Base-by-base conservation (phyloP, 768 basidiomycete species). In the Lactarius vividus region DNA sequence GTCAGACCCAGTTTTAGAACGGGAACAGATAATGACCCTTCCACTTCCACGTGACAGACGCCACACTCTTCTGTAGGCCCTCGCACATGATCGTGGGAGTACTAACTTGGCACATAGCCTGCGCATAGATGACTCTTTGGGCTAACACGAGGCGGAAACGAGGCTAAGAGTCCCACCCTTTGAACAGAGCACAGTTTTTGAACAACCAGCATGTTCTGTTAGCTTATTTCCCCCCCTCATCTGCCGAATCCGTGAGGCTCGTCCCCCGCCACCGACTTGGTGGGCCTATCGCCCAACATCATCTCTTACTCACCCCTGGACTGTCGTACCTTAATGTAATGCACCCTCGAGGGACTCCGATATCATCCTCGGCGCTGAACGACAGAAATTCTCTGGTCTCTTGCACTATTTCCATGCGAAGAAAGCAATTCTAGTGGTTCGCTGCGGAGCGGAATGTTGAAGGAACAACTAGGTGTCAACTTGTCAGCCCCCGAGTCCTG, bases 111-210 rank as follows among this genome's bases (percentile, higher is more conserved):
- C 3, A 1, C 13, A 5, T 33, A 11, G 26, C 29, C 28, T 0
- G 26, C 4, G 11, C 9, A 33, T 33, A 9, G 9, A 33, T 23
- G 44, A 49, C 46, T 52, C 23, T 6, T 26, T 11, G 13, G 5
- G 13, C 23, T 26, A 52, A 15, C 49, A 52, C 13, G 49, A 52
- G 49, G 49, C 49, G 6, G 23, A 23, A 52, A 26, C 65, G 61
- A 57, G 55, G 64, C 18, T 49, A 65, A 59, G 64, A 65, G 64
- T 31, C 37, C 37, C 49, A 40, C 37, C 52, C 37, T 39, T 52
- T 52, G 49, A 52, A 52, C 49, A 15, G 23, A 15, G n/a, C 13
- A 26, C 23, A 52, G 26, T 23, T 26, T 52, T 52, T 11, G 28
- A 29, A 37, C 42, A 46, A 44, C 62, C 16, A 46, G 23, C 28